Evolutionary conservation across 2,329 filamentous ascomycete genomes (phyloP).

Genomic region (Phaeoacremonium minimum): DNA sequence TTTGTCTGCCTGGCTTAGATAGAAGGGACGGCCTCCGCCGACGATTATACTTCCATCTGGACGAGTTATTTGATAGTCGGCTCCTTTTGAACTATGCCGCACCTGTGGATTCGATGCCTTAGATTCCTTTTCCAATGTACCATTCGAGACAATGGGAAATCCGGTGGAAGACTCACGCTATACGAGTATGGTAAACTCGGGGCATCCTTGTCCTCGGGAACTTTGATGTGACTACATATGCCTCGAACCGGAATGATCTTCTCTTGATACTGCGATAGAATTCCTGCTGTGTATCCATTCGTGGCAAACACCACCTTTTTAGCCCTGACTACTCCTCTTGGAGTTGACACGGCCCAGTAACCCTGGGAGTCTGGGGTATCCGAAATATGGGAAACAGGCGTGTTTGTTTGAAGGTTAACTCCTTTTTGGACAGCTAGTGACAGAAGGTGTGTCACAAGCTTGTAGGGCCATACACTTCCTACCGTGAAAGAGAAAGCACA

Average conservation of each 20-base stretch:
- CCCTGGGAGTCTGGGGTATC: constrained; percentile 10
- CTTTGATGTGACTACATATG: constrained; percentile 18
- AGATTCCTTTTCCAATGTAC: constrained; percentile 2
- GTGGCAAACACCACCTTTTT: constrained; percentile 58
- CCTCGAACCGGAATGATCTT: constrained; percentile 61
- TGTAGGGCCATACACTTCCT: constrained; percentile 21
- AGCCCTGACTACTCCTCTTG: constrained; percentile 48
- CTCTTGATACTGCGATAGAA: constrained; percentile 54
- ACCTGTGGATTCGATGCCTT: not conserved
- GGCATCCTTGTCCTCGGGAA: not conserved
- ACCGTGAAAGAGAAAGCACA: constrained; percentile 21
- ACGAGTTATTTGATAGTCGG: constrained; percentile 10
- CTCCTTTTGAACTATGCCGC: constrained; percentile 4
- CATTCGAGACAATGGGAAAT: not conserved
- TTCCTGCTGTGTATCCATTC: constrained; percentile 61
- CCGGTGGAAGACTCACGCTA: constrained; percentile 3
- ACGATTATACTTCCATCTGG: constrained; percentile 10
- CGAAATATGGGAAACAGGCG: constrained; percentile 9
- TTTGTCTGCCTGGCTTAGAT: constrained; percentile 2
- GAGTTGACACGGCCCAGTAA: constrained; percentile 45
- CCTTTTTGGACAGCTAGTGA: constrained; percentile 7
- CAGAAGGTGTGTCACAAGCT: constrained; percentile 20
- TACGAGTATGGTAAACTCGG: not conserved
- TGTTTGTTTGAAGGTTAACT: constrained; percentile 3
- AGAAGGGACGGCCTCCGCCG: constrained; percentile 9